phyloP scores from a whole-genome alignment of 2,329 filamentous ascomycete genomes.

The Colletotrichum abscissum region DNA sequence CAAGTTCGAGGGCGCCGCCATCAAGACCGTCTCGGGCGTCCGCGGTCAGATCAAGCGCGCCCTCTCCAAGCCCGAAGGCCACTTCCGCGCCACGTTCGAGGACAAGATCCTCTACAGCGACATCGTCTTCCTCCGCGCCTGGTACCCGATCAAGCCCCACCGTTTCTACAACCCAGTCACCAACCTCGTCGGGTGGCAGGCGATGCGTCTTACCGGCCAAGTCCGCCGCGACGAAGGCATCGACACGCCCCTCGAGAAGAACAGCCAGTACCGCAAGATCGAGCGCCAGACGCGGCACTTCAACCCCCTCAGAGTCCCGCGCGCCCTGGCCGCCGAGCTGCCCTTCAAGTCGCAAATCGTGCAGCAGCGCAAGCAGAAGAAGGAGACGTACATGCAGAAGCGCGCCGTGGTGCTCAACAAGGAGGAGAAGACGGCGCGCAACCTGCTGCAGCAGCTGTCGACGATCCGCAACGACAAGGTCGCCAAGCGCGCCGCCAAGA shows the following conservation, averaged over 20 bases:
- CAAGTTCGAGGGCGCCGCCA: conserved; percentile 96
- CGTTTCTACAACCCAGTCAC: conserved; percentile 97
- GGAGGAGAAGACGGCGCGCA: conserved; percentile 89
- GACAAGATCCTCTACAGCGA: conserved; percentile 98
- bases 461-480: conserved; percentile 91
- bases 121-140: conserved; percentile 94
- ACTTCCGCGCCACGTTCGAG: conserved; percentile 97
- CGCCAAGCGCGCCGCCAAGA: conserved; percentile 83
- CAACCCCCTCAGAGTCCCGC: conserved; percentile 82
- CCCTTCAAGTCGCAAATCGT: conserved; percentile 95
- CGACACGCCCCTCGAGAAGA: conserved; percentile 81
- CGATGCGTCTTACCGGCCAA: conserved; percentile 94
- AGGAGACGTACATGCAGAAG: conserved; percentile 92
- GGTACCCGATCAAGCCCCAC: conserved; percentile 96
- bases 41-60: conserved; percentile 98
- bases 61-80: conserved; percentile 90
- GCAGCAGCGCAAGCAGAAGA: conserved; percentile 81
- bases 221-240: conserved; percentile 83
- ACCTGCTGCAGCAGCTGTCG: conserved; percentile 92
- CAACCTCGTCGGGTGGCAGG: conserved; percentile 91
- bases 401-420: conserved; percentile 87
- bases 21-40: conserved; percentile 95
- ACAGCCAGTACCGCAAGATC: conserved; percentile 83
- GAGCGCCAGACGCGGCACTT: conserved; percentile 78
- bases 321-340: conserved; percentile 82